These are phyloP conservation scores for Panaeolus cyanescens DNA, from an alignment of 768 basidiomycete species.

Conservation along the genomic window DNA sequence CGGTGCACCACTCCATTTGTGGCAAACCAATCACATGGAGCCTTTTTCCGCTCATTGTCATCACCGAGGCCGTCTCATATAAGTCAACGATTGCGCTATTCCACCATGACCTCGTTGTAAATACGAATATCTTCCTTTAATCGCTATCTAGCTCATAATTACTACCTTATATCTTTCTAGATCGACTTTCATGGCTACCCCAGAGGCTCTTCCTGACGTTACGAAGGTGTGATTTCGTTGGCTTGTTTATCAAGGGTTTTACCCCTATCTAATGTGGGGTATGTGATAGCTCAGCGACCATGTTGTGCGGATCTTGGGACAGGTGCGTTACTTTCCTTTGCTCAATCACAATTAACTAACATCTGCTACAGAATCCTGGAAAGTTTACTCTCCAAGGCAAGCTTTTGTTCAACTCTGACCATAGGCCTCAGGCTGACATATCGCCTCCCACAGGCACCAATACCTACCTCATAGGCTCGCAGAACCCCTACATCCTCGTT, in stretches of 20 bases:
- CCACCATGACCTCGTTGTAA: slow-evolving; percentile 10
- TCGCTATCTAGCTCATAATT: background rate
- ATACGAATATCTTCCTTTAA: background rate
- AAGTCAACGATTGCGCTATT: slow-evolving; percentile 19
- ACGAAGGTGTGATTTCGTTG: slow-evolving; percentile 50
- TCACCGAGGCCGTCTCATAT: slow-evolving; percentile 13
- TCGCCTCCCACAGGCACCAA: slow-evolving; percentile 66
- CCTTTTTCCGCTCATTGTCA: slow-evolving; percentile 12
- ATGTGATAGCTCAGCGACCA: slow-evolving; percentile 62
- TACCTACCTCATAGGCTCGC: slow-evolving; percentile 78
- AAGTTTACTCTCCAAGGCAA: slow-evolving; percentile 86
- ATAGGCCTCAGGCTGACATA: background rate
- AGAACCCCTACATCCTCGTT: slow-evolving; percentile 74
- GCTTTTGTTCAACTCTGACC: background rate
- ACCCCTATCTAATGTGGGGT: slow-evolving; percentile 4
- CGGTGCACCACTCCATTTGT: slow-evolving; percentile 2
- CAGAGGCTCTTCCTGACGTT: slow-evolving; percentile 54
- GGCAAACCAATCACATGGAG: slow-evolving; percentile 24
- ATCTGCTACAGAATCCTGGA: slow-evolving; percentile 69
- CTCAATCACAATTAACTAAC: background rate
- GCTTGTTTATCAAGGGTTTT: background rate
- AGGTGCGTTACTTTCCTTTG: slow-evolving; percentile 46
- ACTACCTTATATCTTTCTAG: background rate
- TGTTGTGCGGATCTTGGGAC: slow-evolving; percentile 72
- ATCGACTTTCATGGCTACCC: slow-evolving; percentile 44